Evolutionary conservation across 2,329 filamentous ascomycete genomes (phyloP).

Genomic region (Davidsoniella eucalypti): DNA sequence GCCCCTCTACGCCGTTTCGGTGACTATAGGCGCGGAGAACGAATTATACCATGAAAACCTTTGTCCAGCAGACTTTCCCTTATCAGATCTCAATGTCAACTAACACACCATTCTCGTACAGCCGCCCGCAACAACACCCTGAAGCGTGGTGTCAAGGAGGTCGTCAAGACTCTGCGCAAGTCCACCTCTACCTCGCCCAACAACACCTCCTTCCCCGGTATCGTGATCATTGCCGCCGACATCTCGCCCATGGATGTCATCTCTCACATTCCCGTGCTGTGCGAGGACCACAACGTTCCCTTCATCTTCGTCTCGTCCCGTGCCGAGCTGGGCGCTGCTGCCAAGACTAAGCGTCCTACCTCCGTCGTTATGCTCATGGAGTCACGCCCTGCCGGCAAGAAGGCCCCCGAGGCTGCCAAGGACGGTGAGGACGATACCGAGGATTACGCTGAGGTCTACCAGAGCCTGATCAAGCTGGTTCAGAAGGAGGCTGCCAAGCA

Average conservation of each 20-base stretch:
- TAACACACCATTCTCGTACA: conserved; percentile 24
- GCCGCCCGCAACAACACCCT: conserved; percentile 90
- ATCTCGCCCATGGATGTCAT: conserved; percentile 99
- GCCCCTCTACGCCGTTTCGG: background rate
- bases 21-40: background rate
- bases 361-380: conserved; percentile 82
- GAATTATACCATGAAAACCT: no score
- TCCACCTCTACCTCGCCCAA: conserved; percentile 54
- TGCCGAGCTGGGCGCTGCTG: conserved; percentile 83
- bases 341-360: conserved; percentile 88
- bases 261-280: conserved; percentile 90
- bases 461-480: conserved; percentile 47
- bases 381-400: conserved; percentile 32
- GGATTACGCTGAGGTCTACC: conserved; percentile 47
- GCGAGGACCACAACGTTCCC: conserved; percentile 93
- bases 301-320: conserved; percentile 91
- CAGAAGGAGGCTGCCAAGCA: conserved; percentile 49
- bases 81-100: conserved; percentile 7
- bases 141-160: conserved; percentile 96
- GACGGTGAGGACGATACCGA: conserved; percentile 35
- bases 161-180: conserved; percentile 96
- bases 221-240: conserved; percentile 89
- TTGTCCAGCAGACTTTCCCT: background rate
- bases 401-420: conserved; percentile 26
- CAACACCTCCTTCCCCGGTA: conserved; percentile 45